A percentile compares a stretch with the other conserved stretches of the same genome.
phyloP scores from a whole-genome alignment of 305 asterid genomes.

The Fraxinus ornus region DNA sequence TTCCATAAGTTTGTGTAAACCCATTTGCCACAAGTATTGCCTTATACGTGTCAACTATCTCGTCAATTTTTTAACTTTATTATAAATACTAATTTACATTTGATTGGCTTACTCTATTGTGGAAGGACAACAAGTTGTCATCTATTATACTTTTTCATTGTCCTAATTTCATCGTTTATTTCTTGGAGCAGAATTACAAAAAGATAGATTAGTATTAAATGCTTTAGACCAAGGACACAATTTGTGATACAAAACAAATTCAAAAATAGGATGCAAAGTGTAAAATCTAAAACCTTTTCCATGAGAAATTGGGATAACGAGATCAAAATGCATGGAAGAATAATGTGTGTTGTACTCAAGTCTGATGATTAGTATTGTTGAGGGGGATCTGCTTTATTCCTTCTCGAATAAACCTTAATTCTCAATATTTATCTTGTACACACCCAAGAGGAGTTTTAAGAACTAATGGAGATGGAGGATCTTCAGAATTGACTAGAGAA shows the following conservation, averaged over 20 bases:
- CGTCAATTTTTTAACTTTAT: neutral
- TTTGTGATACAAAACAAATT: neutral
- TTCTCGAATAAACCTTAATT: neutral
- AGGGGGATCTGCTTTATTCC: neutral
- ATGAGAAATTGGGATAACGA: neutral
- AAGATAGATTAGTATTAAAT: neutral
- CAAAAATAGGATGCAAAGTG: neutral
- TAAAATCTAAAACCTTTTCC: neutral
- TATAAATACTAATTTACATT: neutral
- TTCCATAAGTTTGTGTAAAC: neutral
- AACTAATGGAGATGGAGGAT: neutral
- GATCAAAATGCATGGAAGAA: neutral
- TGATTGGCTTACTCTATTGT: neutral
- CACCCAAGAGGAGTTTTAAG: neutral
- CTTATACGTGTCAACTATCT: neutral
- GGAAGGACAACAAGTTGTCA: neutral
- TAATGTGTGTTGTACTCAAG: neutral
- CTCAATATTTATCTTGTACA: neutral
- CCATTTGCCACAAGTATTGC: neutral
- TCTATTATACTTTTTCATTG: neutral
- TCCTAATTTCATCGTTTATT: neutral
- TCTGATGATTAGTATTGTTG: neutral
- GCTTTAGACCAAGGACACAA: neutral
- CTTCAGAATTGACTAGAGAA: neutral
- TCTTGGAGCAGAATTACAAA: neutral